Percentiles rank a stretch among this genome's conserved stretches.
Conservation (phyloP, 176 grass and related monocot genomes). For the Aegilops bicornis region DNA sequence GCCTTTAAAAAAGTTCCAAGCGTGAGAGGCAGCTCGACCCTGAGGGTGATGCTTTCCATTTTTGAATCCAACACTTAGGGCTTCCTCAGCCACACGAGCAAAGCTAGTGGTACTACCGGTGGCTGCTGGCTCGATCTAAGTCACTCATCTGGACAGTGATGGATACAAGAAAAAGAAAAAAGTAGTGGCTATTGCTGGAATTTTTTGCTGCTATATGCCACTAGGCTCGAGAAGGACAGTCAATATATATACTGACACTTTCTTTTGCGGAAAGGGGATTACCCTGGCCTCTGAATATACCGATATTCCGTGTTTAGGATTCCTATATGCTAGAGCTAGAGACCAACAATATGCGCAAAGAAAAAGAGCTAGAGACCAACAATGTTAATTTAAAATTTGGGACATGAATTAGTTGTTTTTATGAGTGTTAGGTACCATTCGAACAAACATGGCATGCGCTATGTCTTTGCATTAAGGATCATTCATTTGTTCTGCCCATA, state of each 20-base stretch:
- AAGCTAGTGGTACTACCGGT: slow-evolving; percentile 22
- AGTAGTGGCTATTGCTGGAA: neutral
- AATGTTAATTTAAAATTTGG: no score
- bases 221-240: neutral
- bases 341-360: no score
- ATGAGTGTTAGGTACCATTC: no score
- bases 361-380: no score
- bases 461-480: no score
- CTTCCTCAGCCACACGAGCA: slow-evolving; percentile 28
- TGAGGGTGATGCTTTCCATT: slow-evolving; percentile 18
- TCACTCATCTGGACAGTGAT: slow-evolving; percentile 35
- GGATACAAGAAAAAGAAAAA: neutral
- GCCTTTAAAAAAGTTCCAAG: slow-evolving; percentile 13
- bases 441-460: no score
- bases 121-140: slow-evolving; percentile 9
- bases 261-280: neutral
- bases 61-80: slow-evolving; percentile 19
- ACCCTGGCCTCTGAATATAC: neutral
- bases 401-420: neutral
- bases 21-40: neutral
- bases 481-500: neutral
- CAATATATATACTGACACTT: neutral
- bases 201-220: slow-evolving; percentile 10
- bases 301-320: neutral
- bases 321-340: no score